phyloP scores from a whole-genome alignment of 2,329 filamentous ascomycete genomes.

The Trichoderma hamatum region DNA sequence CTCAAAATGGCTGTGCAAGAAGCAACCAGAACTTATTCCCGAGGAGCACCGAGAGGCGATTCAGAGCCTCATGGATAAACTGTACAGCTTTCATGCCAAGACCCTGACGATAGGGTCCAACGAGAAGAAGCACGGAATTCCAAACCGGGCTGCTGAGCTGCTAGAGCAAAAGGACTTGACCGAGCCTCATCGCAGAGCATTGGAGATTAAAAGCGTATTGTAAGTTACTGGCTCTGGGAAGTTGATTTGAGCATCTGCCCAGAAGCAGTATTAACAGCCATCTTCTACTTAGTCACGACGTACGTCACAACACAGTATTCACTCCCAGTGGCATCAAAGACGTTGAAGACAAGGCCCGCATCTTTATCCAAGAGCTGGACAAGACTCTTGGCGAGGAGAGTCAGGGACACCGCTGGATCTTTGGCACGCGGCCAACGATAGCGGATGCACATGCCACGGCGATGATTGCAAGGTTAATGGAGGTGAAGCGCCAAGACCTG shows the following conservation, averaged over 20 bases:
- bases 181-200: conserved; percentile 35
- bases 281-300: conserved; percentile 34
- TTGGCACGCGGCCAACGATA: conserved; percentile 37
- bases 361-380: conserved; percentile 33
- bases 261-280: background rate
- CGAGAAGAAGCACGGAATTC: conserved; percentile 34
- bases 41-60: conserved; percentile 33
- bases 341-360: conserved; percentile 32
- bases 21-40: conserved; percentile 37
- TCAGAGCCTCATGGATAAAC: conserved; percentile 32
- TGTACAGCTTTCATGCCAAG: conserved; percentile 36
- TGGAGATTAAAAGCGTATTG: conserved; percentile 40
- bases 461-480: conserved; percentile 33
- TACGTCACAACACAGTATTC: conserved; percentile 31
- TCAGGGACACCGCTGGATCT: conserved; percentile 34
- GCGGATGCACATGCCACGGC: conserved; percentile 36
- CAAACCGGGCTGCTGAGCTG: conserved; percentile 37
- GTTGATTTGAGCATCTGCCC: background rate
- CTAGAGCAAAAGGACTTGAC: conserved; percentile 36
- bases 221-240: conserved; percentile 29
- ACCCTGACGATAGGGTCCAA: conserved; percentile 34
- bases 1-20: conserved; percentile 36
- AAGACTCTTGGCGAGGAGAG: conserved; percentile 28
- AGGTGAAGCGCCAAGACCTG: conserved; percentile 34
- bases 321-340: conserved; percentile 34